These are phyloP conservation scores for Hsuehochloa calcarea DNA, from an alignment of 176 grass and related monocot genomes.

Conservation along the genomic window DNA sequence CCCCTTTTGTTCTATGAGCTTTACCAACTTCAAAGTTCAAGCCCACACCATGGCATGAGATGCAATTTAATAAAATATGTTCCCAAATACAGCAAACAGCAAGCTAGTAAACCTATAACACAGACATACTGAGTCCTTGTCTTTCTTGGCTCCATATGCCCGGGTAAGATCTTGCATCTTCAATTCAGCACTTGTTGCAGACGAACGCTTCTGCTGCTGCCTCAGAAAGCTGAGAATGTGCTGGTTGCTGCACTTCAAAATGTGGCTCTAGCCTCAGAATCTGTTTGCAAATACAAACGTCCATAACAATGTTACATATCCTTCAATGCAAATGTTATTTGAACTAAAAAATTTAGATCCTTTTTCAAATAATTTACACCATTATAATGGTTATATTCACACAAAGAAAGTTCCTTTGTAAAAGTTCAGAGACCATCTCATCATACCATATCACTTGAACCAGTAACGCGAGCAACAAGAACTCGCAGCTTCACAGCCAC, in stretches of 20 bases:
- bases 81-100: slow-evolving; percentile 9
- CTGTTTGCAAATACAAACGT: slow-evolving; percentile 46
- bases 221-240: slow-evolving; percentile 50
- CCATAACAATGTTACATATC: neutral
- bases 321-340: neutral
- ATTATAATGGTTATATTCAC: neutral
- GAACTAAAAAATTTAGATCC: neutral
- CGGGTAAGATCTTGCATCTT: slow-evolving; percentile 55
- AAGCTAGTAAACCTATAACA: neutral
- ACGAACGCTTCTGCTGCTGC: slow-evolving; percentile 42
- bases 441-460: neutral
- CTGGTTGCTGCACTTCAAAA: slow-evolving; percentile 33
- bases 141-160: slow-evolving; percentile 60
- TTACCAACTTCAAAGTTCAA: neutral
- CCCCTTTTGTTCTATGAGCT: neutral
- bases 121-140: slow-evolving; percentile 54
- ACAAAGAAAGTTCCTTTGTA: neutral
- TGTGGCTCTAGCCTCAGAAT: slow-evolving; percentile 85
- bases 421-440: neutral
- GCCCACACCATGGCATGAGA: neutral
- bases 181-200: slow-evolving; percentile 42
- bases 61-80: neutral
- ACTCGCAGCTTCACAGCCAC: neutral
- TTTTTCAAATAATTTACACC: slow-evolving; percentile 2
- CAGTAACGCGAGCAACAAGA: neutral